These are phyloP conservation scores for Prunella vulgaris DNA, from an alignment of 257 asterid species.

Conservation along the genomic window DNA sequence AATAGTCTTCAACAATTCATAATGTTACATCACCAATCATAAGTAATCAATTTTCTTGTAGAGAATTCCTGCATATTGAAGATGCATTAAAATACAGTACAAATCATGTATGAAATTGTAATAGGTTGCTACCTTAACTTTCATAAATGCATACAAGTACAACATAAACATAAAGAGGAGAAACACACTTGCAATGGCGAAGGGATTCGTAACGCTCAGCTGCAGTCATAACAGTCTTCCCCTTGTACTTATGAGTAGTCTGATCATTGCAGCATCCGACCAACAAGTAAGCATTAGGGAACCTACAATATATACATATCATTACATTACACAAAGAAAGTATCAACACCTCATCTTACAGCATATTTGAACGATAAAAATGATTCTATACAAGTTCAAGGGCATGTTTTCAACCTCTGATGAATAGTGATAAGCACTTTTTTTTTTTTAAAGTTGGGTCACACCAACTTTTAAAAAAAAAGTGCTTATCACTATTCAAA, in stretches of 20 bases:
- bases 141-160: background rate
- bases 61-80: background rate
- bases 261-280: conserved; percentile 83
- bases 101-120: background rate
- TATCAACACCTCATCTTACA: background rate
- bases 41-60: background rate
- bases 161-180: background rate
- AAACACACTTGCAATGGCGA: conserved; percentile 65
- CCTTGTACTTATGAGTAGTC: conserved; percentile 67
- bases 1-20: background rate
- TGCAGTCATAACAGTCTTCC: conserved; percentile 74
- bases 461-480: no score
- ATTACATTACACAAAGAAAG: background rate
- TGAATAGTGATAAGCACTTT: no score
- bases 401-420: no score
- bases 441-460: no score
- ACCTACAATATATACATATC: conserved; percentile 32
- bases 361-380: background rate
- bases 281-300: conserved; percentile 56
- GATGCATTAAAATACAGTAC: background rate
- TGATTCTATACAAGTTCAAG: background rate
- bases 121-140: background rate
- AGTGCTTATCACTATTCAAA: no score
- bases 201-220: conserved; percentile 72
- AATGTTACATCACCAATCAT: background rate